Evolutionary conservation across 495 filamentous ascomycete genomes (phyloP), one percentile per base, ranked within the genome.

Genomic region (Parathielavia appendiculata): DNA sequence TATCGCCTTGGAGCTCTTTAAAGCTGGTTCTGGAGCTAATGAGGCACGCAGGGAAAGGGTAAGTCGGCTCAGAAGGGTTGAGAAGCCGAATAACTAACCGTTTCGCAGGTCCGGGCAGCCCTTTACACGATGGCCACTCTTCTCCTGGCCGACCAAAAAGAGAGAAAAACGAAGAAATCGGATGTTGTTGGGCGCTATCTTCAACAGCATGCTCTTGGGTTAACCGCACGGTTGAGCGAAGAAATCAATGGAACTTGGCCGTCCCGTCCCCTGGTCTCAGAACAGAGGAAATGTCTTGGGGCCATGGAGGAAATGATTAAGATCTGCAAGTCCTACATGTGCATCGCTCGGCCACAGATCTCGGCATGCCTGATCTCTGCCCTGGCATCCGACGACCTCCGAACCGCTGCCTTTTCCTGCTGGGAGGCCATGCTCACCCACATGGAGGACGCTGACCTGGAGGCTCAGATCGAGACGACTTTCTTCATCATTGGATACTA

Each of bases 281-380:
- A 96, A 63, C 87, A 89, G 64, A 84, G 79, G 50, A 79, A 89
- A 48, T 89, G 85, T 56, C 75, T 98, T 2, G 81, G 81, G 56
- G 93, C 88, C 1, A 88, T 99, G 66, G 86, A 89, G 61, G 91
- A 91, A 66, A 89, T 97, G 87, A 85, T 97, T 47, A 82, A 77
- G 59, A 73, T 92, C 44, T 86, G 86, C 19, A 83, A 81, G 53
- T 78, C 74, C 13, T 82, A 87, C 71, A 80, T 88, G 14, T 85
- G 81, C 59, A 84, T 86, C 68, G 92, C 90, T 34, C 76, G 96
- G 39, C 90, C 95, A 48, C 93, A 97, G 86, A 89, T 96, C 49
- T 88, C 88, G 54, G 90, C 93, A 16, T 96, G 88, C 68, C 78
- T 97, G 16, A 86, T 93, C 60, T 89, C 90, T 20, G 91, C 92